Base-by-base conservation (phyloP, 352 stramenopile genomes). In the Globisporangium mamillatum region DNA sequence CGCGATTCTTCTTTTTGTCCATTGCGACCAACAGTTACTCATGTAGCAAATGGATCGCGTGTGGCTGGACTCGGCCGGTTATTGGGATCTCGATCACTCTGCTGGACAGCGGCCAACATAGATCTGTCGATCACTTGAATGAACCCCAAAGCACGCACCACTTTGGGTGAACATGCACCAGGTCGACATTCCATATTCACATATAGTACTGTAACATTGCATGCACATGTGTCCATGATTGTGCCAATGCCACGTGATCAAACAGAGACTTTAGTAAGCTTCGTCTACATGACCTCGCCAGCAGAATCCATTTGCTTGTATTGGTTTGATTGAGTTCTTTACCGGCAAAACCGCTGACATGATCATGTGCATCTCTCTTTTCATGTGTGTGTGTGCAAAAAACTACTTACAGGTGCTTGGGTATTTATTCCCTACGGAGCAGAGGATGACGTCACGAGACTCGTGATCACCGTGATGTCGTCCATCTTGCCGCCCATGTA, bases 401-500 rank as follows among this genome's bases (percentile, higher is more conserved):
- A 29, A 16, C 1, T n/a, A 38, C n/a, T n/a, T 55, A 29, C 25
- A 38, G 32, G 32, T 38, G 32, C 32, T 38, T 12, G 32, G 32
- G 32, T 38, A 38, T 25, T 20, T 4, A 32, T 18, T 34, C 20
- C 1, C 25, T 64, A 64, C 41, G 16, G 18, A 52, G 18, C 27
- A 16, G 24, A 16, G 27, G 62, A 25, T 20, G 71, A 73, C 25
- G 72, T 76, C 24, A 96, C 85, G 54, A 96, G 73, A 36, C 85
- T 89, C 55, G 87, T 83, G n/a, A 96, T 75, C 34, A 97, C 89
- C 29, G 89, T 96, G 64, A 97, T 96, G 76, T 97, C 90, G 74
- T 97, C 90, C 84, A 96, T 93, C 75, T 97, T 97, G 75, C 90
- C 90, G 64, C 90, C 90, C 10, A 82, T 65, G 73, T 91, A 92